Evolutionary conservation across 2,329 filamentous ascomycete genomes (phyloP).

Genomic region (Aspergillus brasiliensis): DNA sequence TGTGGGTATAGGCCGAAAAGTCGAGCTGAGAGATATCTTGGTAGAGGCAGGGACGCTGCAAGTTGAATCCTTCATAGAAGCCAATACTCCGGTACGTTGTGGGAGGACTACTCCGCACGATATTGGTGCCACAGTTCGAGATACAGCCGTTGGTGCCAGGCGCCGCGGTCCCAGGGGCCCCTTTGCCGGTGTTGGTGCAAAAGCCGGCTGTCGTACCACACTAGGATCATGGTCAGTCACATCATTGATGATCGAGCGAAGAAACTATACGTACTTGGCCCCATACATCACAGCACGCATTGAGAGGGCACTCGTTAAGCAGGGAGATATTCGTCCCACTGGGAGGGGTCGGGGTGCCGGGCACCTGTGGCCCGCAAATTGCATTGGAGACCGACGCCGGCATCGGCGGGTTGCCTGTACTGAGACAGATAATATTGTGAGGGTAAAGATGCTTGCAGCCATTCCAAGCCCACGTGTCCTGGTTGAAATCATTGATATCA

Average conservation of each 20-base stretch:
- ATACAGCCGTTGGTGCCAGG: slow-evolving; percentile 43
- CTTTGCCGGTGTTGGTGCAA: slow-evolving; percentile 37
- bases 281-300: slow-evolving; percentile 48
- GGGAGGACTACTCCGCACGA: slow-evolving; percentile 31
- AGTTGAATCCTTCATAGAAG: slow-evolving; percentile 38
- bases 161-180: slow-evolving; percentile 41
- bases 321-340: slow-evolving; percentile 33
- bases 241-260: not conserved
- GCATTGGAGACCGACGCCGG: slow-evolving; percentile 41
- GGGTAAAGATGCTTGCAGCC: slow-evolving; percentile 40
- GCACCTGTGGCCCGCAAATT: slow-evolving; percentile 50
- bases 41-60: slow-evolving; percentile 34
- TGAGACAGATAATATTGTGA: slow-evolving; percentile 44
- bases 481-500: slow-evolving; percentile 46
- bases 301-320: slow-evolving; percentile 51
- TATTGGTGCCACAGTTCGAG: slow-evolving; percentile 45
- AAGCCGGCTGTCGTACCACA: slow-evolving; percentile 51
- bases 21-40: slow-evolving; percentile 29
- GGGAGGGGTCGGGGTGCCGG: slow-evolving; percentile 37
- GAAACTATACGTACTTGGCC: slow-evolving; percentile 26
- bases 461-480: slow-evolving; percentile 49
- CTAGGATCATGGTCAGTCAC: slow-evolving; percentile 20
- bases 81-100: slow-evolving; percentile 26
- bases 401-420: slow-evolving; percentile 43
- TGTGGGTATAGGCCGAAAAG: slow-evolving; percentile 29